Evolutionary conservation across 352 stramenopile species (phyloP), one percentile per base, ranked within the genome.

Genomic region (Detonula confervacea): DNA sequence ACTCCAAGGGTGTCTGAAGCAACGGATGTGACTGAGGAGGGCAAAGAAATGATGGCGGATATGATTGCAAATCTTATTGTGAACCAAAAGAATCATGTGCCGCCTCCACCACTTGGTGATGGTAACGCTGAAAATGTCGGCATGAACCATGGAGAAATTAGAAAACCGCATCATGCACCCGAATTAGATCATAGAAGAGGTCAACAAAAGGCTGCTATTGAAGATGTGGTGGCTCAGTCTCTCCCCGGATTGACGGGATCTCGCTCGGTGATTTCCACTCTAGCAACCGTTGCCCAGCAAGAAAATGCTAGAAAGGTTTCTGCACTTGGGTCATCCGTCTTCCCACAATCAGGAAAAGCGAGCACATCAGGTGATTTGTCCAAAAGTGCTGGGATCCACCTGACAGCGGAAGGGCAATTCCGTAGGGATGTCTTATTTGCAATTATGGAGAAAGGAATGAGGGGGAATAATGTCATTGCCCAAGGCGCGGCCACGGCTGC

Each of bases 361-460:
- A 42, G 63, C 12, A 22, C 47, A 24, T 44, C 44, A n/a, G 29
- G 39, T 2, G 70, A 73, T 12, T 80, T 76, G 39, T 66, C 63
- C 6, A 77, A 64, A 74, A 80, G 57, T 59, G 27, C 70, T 49
- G 68, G 67, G 39, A 63, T 80, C 27, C 62, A 83, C 42, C 54
- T 81, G 52, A 47, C 80, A 60, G 68, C 80, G 29, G 64, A 84
- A 57, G 57, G 65, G 11, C 72, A 87, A 78, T 82, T 82, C 61
- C 77, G 88, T 29, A 77, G 88, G 35, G 83, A 92, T 76, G 88
- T 94, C 8, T 77, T 94, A 42, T 91, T 90, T 77, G 77, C 86
- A 35, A 92, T 94, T 39, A 91, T 94, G 82, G 83, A 86, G 49
- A 89, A 84, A 67, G 88, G 88, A 37, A 87, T 90, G 74, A 71